Percentiles rank a stretch among this genome's conserved stretches.
These are phyloP conservation scores for Cryptococcus sp. DNA, from an alignment of 1,284 basidiomycete genomes.

Conservation along the genomic window DNA sequence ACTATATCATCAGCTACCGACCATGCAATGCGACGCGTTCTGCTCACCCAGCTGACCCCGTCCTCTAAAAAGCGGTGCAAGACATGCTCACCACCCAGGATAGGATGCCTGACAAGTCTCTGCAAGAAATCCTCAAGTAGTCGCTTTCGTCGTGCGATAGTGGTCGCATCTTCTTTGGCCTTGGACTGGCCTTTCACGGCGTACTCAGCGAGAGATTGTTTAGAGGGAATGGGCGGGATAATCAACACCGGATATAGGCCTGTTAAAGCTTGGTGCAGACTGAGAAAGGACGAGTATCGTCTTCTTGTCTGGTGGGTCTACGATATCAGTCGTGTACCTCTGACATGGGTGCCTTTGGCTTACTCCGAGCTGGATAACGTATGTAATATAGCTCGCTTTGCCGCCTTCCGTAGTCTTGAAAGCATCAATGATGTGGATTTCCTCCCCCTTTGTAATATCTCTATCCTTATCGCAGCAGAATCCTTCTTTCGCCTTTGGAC, in stretches of 20 bases:
- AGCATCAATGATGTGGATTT: constrained; percentile 71
- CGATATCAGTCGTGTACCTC: neutral
- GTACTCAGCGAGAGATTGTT: constrained; percentile 93
- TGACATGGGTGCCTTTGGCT: constrained; percentile 35
- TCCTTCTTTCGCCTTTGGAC: constrained; percentile 41
- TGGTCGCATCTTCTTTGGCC: constrained; percentile 90
- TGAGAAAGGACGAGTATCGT: constrained; percentile 97
- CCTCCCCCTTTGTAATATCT: constrained; percentile 40
- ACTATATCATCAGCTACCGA: constrained; percentile 50
- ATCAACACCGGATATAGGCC: constrained; percentile 94
- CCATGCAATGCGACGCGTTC: too few species aligned
- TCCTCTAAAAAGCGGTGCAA: constrained; percentile 94
- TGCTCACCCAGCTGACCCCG: constrained; percentile 85
- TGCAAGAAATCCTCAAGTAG: constrained; percentile 95
- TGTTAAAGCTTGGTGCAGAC: constrained; percentile 74
- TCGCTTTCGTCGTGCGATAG: constrained; percentile 87
- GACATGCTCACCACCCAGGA: constrained; percentile 87
- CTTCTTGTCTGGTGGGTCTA: constrained; percentile 80
- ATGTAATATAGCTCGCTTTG: constrained; percentile 85
- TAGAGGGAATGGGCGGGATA: constrained; percentile 95
- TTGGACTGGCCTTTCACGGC: constrained; percentile 89
- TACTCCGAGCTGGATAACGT: constrained; percentile 88
- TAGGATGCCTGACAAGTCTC: constrained; percentile 81
- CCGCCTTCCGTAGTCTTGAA: constrained; percentile 88
- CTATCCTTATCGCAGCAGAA: constrained; percentile 46